Conservation (phyloP, 1,284 basidiomycete genomes). For the Macrocybe sp. region DNA sequence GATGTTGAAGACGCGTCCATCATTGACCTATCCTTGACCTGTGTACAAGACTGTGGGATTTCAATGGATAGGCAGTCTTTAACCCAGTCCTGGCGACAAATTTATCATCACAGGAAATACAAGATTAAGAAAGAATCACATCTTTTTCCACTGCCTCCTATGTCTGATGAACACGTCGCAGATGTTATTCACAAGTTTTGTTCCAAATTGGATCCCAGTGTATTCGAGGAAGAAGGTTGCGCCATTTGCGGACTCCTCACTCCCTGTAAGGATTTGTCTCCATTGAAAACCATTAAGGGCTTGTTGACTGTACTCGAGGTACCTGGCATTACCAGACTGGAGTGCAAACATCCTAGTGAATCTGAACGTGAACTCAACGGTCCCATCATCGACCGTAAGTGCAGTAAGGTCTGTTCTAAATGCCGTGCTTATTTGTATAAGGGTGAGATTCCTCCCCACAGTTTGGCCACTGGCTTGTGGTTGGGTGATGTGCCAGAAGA, state of each 20-base stretch:
- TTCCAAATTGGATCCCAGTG: conserved; percentile 5
- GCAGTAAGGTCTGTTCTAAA: conserved; percentile 12
- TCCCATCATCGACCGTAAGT: conserved; percentile 16
- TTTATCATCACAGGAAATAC: too few relatives aligned
- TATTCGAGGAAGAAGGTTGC: conserved; percentile 21
- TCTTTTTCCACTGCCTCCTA: too few relatives aligned
- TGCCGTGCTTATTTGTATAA: conserved; percentile 13
- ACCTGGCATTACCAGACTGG: conserved; percentile 4
- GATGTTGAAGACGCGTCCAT: too few relatives aligned
- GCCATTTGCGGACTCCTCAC: conserved; percentile 19
- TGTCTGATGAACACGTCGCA: too few relatives aligned
- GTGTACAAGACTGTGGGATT: too few relatives aligned
- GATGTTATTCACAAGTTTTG: conserved; percentile 9
- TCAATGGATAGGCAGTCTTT: too few relatives aligned
- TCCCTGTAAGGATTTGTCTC: conserved; percentile 1
- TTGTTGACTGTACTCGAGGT: conserved; percentile 2
- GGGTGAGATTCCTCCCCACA: conserved; percentile 18
- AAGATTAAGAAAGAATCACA: too few relatives aligned
- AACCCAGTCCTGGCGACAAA: too few relatives aligned
- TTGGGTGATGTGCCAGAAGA: conserved; percentile 28
- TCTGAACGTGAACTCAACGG: conserved; percentile 8
- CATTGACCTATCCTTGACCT: too few relatives aligned
- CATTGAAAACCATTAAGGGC: conserved; percentile 1
- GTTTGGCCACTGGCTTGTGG: conserved; percentile 35
- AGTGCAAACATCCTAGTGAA: conserved; percentile 1